phyloP scores from a whole-genome alignment of 2,329 filamentous ascomycete species.

The Venturia asperata region DNA sequence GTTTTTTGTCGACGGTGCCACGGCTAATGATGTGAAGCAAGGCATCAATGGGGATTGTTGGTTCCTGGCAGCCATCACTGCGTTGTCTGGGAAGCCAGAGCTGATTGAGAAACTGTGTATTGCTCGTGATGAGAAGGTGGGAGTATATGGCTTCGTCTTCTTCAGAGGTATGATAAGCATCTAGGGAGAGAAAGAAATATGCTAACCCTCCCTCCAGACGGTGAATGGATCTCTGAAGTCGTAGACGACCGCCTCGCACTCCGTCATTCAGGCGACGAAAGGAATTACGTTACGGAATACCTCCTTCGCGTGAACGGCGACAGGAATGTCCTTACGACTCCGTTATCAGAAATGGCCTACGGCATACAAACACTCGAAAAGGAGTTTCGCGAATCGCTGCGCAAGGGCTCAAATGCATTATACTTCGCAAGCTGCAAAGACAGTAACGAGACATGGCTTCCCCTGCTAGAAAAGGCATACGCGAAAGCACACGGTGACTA shows the following conservation, averaged over 20 bases:
- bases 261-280: conserved; percentile 52
- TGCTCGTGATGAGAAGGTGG: conserved; percentile 62
- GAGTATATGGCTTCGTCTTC: conserved; percentile 82
- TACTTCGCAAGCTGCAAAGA: conserved; percentile 71
- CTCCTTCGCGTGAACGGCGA: conserved; percentile 17
- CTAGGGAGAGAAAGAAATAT: background rate
- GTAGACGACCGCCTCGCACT: conserved; percentile 87
- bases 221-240: conserved; percentile 85
- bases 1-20: conserved; percentile 46
- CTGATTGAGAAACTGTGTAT: conserved; percentile 70
- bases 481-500: conserved; percentile 81
- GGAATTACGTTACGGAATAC: conserved; percentile 20
- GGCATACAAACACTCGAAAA: conserved; percentile 24
- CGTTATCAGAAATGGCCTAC: conserved; percentile 15
- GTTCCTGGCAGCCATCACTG: conserved; percentile 74
- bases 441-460: conserved; percentile 75
- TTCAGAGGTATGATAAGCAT: conserved; percentile 48
- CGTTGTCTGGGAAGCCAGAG: conserved; percentile 64
- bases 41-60: conserved; percentile 77
- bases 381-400: conserved; percentile 61
- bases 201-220: conserved; percentile 42
- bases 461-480: conserved; percentile 73
- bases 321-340: conserved; percentile 52
- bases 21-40: conserved; percentile 70
- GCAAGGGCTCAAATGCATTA: conserved; percentile 67